phyloP scores from a whole-genome alignment of 2,329 filamentous ascomycete species.

The Penicillium sp. region DNA sequence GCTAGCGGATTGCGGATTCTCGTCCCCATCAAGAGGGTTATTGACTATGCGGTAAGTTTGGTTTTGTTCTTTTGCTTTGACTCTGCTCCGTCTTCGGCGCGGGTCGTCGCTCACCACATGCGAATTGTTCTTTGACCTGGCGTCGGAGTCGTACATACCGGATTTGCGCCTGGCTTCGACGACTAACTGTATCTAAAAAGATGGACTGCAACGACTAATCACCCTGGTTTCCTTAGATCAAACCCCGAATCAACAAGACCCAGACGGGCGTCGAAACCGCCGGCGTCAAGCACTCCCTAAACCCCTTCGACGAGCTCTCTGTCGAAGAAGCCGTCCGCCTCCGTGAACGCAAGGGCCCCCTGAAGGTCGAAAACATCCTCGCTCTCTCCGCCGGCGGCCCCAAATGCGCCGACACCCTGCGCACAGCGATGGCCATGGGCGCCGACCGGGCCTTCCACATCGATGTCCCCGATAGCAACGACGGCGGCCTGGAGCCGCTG shows the following conservation, averaged over 20 bases:
- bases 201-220: not conserved
- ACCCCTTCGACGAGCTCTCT: constrained; percentile 98
- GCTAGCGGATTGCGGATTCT: constrained; percentile 68
- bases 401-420: constrained; percentile 85
- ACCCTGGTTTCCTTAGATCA: constrained; percentile 57
- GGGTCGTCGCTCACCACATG: constrained; percentile 4
- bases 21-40: constrained; percentile 81
- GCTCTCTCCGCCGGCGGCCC: constrained; percentile 85
- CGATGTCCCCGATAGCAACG: constrained; percentile 74
- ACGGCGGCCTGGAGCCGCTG: constrained; percentile 75
- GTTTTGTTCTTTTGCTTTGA: constrained; percentile 8
- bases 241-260: constrained; percentile 71
- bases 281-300: constrained; percentile 97
- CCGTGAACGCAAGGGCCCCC: constrained; percentile 77
- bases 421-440: constrained; percentile 98
- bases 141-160: not conserved
- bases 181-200: not conserved
- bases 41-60: constrained; percentile 77
- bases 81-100: constrained; percentile 28
- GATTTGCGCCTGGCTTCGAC: not conserved
- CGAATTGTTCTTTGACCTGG: not conserved
- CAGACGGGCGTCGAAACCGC: constrained; percentile 88
- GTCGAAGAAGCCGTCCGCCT: constrained; percentile 95
- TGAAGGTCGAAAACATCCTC: constrained; percentile 87
- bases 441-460: constrained; percentile 91